A percentile compares a stretch with the other conserved stretches of the same genome.
Evolutionary conservation across 495 filamentous ascomycete genomes (phyloP).

Genomic region (Penicillium crystallinum): DNA sequence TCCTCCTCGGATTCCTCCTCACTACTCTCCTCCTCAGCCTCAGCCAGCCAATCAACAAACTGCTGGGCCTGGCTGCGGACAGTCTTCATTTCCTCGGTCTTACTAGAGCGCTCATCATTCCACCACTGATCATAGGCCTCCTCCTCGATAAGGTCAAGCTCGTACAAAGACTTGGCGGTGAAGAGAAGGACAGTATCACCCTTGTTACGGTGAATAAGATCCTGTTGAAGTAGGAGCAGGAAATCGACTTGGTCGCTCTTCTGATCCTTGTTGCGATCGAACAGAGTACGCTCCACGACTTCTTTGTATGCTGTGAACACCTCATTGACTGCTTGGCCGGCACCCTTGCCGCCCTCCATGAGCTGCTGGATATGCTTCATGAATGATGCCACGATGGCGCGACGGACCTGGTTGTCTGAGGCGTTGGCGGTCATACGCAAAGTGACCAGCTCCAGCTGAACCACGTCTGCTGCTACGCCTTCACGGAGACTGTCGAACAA

Average conservation of each 20-base stretch:
- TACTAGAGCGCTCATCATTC: slow-evolving; percentile 60
- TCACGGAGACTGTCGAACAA: slow-evolving; percentile 76
- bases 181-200: slow-evolving; percentile 67
- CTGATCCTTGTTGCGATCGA: slow-evolving; percentile 51
- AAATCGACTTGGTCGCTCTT: slow-evolving; percentile 80
- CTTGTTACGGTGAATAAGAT: slow-evolving; percentile 56
- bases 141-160: slow-evolving; percentile 80
- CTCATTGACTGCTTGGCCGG: slow-evolving; percentile 60
- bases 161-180: slow-evolving; percentile 74
- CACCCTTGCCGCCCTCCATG: slow-evolving; percentile 52
- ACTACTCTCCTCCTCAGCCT: slow-evolving; percentile 72
- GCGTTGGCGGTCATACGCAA: slow-evolving; percentile 86
- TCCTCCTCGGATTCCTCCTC: slow-evolving; percentile 63
- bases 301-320: slow-evolving; percentile 52
- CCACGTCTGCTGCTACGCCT: slow-evolving; percentile 71
- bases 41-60: slow-evolving; percentile 81
- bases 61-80: slow-evolving; percentile 68
- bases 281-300: slow-evolving; percentile 54
- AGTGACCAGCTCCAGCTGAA: slow-evolving; percentile 84
- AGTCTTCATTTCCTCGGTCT: slow-evolving; percentile 58
- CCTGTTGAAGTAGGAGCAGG: slow-evolving; percentile 72
- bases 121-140: slow-evolving; percentile 89
- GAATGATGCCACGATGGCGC: slow-evolving; percentile 78
- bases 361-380: slow-evolving; percentile 74
- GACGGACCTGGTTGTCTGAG: slow-evolving; percentile 78